phyloP scores from a whole-genome alignment of 306 rosid species.

The Spatholobus suberectus region DNA sequence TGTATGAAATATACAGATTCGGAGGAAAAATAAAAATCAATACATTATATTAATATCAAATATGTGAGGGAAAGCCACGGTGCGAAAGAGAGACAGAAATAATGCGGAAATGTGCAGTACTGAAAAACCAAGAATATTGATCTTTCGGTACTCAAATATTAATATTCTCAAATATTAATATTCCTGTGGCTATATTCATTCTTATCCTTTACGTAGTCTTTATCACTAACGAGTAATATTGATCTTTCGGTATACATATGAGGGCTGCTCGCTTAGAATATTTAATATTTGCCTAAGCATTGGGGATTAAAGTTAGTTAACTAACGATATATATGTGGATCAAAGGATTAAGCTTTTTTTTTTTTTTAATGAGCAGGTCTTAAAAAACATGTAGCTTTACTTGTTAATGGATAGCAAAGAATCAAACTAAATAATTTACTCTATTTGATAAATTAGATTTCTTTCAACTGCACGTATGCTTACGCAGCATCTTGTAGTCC shows the following conservation, averaged over 20 bases:
- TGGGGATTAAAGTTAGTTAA: slow-evolving; percentile 1
- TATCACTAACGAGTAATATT: background rate
- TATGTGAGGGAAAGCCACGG: background rate
- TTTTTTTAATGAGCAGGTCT: background rate
- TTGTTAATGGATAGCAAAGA: slow-evolving; percentile 12
- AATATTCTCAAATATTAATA: no score
- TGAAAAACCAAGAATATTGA: slow-evolving; percentile 5
- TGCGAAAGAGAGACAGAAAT: background rate
- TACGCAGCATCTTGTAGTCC: slow-evolving; percentile 2
- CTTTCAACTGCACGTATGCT: background rate
- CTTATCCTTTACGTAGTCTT: background rate
- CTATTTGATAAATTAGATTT: background rate
- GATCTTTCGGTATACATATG: background rate
- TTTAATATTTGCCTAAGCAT: background rate
- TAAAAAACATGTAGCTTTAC: background rate
- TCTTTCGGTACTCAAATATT: no score
- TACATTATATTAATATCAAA: background rate
- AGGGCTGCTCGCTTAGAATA: background rate
- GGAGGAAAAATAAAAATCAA: background rate
- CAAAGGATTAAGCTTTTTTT: background rate
- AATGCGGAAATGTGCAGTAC: background rate
- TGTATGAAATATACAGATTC: background rate
- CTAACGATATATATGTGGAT: background rate
- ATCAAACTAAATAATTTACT: background rate
- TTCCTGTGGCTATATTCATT: background rate